Conservation (phyloP, 1,284 basidiomycete genomes). For the Apiotrichum laibachii region DNA sequence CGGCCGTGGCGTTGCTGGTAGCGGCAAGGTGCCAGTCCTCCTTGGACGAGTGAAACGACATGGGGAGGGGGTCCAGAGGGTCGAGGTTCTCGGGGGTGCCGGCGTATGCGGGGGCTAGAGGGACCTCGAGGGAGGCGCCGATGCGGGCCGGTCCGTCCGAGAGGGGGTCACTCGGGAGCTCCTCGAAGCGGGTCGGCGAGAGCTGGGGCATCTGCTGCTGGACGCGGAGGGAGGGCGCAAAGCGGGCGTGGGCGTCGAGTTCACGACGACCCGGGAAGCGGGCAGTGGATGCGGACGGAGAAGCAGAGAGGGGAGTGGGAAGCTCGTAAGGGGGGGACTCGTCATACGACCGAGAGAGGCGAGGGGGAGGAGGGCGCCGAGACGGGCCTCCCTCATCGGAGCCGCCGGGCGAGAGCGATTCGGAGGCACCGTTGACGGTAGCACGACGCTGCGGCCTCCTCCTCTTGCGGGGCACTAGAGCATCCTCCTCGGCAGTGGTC, state of each 20-base stretch:
- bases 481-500: slow-evolving; percentile 23
- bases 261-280: slow-evolving; percentile 4
- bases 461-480: slow-evolving; percentile 22
- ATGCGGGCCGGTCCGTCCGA: slow-evolving; percentile 11
- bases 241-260: slow-evolving; percentile 5
- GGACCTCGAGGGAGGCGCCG: slow-evolving; percentile 16
- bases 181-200: not conserved
- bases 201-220: slow-evolving; percentile 8
- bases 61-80: slow-evolving; percentile 13
- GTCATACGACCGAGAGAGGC: not conserved
- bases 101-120: slow-evolving; percentile 21
- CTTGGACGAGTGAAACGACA: slow-evolving; percentile 2
- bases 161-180: not conserved
- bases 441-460: slow-evolving; percentile 19
- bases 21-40: slow-evolving; percentile 4
- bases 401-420: not conserved
- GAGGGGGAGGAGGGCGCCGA: slow-evolving; percentile 1
- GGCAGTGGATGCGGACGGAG: not conserved
- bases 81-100: slow-evolving; percentile 22
- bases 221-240: not conserved
- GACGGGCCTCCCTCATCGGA: slow-evolving; percentile 3
- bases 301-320: not conserved
- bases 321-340: not conserved
- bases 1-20: slow-evolving; percentile 2
- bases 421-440: not conserved